Base-by-base conservation (phyloP, 345 rosid species). In the Luvunga scandens region DNA sequence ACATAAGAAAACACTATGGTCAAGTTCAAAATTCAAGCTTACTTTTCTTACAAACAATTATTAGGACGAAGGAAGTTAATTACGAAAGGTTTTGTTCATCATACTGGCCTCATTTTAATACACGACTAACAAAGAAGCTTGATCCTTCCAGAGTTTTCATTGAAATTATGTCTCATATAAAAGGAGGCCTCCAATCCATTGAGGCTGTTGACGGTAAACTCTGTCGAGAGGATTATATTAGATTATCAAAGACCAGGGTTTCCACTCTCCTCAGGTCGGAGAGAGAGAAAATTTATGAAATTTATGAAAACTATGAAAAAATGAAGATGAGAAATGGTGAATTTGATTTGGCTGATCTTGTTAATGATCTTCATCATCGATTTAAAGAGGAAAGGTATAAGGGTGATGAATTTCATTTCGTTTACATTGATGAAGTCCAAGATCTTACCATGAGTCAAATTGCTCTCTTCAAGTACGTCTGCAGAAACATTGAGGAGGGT, bases 401-500 rank as follows among this genome's bases (percentile, higher is more conserved):
- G 24, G 89, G 85, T 33, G 85, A 86, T 1, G 5, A 38, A 6
- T 78, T 90, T 81, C 81, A 87, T 69, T 88, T 84, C 79, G 89
- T 90, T 50, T 90, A 88, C 62, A 77, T 90, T 21, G 94, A 90
- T 72, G 90, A 90, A 72, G 94, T 90, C 53, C 94, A 90, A 71
- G 94, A 90, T 85, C 89, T 88, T 7, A 83, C 92, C 28, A 82
- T 86, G 87, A 84, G 89, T 18, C 92, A 90, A 67, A 80, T 88
- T 80, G 84, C 86, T 9, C 87, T 90, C 27, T 82, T 88, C 79
- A 87, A 85, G 33, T 76, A 85, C 64, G 68, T 87, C 0, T 84
- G 90, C 66, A 55, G 39, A 31, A 90, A 88, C 65, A 85, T 81
- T 4, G 64, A 63, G 5, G 94, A 83, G 39, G 92, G 94, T 45